Evolutionary conservation across 1,284 basidiomycete species (phyloP), one percentile per base, ranked within the genome.

Genomic region (Ganoderma lucidum): DNA sequence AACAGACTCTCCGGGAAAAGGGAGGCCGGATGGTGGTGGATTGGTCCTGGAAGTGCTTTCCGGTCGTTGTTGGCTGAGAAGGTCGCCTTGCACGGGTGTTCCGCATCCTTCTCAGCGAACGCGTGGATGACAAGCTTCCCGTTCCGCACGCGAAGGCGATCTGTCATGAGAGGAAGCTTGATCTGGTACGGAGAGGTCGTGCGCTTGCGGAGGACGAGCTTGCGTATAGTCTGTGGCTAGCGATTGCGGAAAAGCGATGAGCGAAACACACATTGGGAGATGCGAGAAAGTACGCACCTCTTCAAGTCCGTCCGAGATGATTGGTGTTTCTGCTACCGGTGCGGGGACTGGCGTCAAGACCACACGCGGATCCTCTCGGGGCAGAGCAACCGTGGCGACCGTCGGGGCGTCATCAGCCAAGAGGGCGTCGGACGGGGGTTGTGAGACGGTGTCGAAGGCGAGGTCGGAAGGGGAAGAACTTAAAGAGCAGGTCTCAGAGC

Each of bases 161-260:
- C 68, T 17, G 56, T 30, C 73, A 71, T 72, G 23, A 63, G 61
- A 17, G 72, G 70, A 23, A 75, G 61, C 60, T 70, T 73, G 64
- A 75, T 65, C 51, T 75, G 74, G 60, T 70, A 73, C 1, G 74
- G 74, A 5, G 74, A 71, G 23, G 70, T 73, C 10, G 72, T 58
- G 23, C 74, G 72, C n/a, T 73, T 75, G 35, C 74, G 67, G 17
- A 75, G 63, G 15, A 69, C 53, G 51, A 75, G 67, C 45, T 63
- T 70, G 15, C 68, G 72, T 3, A 66, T 23, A 5, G 74, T 73
- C 28, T 71, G 70, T 2, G 66, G 59, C 73, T 74, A 44, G 14
- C 12, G 37, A 15, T 35, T 53, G 3, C 30, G 19, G 60, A n/a
- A 15, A 56, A 32, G 15, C 23, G 41, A 17, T n/a, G 14, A 56